Percentiles rank a stretch among this genome's conserved stretches.
Evolutionary conservation across 2,329 filamentous ascomycete genomes (phyloP).

Genomic region (Cordyceps cateniannulata): DNA sequence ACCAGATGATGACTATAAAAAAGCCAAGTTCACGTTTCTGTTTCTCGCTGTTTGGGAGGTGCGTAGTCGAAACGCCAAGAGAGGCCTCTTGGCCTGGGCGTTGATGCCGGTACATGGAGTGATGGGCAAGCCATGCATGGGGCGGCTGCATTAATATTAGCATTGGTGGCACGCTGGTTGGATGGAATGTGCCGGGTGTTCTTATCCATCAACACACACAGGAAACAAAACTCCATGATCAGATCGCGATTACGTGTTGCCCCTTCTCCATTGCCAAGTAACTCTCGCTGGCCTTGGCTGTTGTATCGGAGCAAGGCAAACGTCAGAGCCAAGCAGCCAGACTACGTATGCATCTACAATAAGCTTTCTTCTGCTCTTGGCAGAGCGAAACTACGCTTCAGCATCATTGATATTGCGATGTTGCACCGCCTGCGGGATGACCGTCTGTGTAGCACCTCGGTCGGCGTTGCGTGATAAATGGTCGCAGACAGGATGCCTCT

Average conservation of each 20-base stretch:
- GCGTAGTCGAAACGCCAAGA: neutral
- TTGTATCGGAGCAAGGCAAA: too few relatives aligned
- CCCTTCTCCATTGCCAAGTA: too few relatives aligned
- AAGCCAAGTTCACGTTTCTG: neutral
- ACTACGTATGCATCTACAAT: too few relatives aligned
- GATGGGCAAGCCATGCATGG: neutral
- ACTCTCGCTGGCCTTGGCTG: too few relatives aligned
- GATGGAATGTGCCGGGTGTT: neutral
- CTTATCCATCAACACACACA: neutral
- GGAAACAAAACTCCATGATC: neutral
- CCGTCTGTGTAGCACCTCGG: neutral
- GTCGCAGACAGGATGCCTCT: too few relatives aligned
- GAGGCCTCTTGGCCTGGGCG: neutral
- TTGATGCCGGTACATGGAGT: neutral
- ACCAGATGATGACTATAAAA: too few relatives aligned
- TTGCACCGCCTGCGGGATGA: neutral
- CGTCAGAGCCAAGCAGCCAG: too few relatives aligned
- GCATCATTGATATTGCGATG: neutral
- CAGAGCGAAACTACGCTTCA: neutral
- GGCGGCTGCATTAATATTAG: neutral
- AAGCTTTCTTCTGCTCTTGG: neutral
- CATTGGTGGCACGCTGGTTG: neutral
- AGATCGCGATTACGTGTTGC: neutral
- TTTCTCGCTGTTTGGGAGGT: neutral
- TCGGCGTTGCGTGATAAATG: too few relatives aligned